Percentiles rank a stretch among this genome's conserved stretches.
Conservation (phyloP, 2,329 filamentous ascomycete genomes). For the Elsinoe batatas region DNA sequence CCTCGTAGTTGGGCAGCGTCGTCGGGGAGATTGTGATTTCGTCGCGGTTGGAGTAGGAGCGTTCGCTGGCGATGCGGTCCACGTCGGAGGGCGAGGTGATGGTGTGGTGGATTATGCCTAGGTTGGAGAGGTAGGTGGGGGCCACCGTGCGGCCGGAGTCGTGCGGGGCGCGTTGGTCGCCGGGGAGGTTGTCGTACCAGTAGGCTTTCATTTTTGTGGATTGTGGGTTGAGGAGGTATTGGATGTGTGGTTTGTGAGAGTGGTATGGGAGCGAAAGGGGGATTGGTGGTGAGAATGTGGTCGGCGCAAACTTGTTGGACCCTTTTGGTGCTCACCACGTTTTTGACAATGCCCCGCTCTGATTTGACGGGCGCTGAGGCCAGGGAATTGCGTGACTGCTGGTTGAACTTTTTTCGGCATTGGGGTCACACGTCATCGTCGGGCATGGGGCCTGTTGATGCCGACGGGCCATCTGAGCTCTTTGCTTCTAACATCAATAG, state of each 20-base stretch:
- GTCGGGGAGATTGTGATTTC: conserved; percentile 80
- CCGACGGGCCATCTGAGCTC: not conserved
- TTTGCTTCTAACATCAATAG: not conserved
- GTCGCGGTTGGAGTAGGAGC: conserved; percentile 89
- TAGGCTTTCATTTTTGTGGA: conserved; percentile 55
- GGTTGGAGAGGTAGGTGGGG: conserved; percentile 53
- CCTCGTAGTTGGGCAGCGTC: conserved; percentile 78
- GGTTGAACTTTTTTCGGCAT: not conserved
- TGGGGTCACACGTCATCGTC: not conserved
- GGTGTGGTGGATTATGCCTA: conserved; percentile 74
- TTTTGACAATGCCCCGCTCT: not conserved
- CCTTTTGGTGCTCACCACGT: not conserved
- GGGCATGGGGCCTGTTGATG: not conserved
- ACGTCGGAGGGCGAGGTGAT: conserved; percentile 57
- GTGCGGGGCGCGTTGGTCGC: conserved; percentile 86
- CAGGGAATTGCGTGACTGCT: not conserved
- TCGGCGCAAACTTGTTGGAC: not conserved
- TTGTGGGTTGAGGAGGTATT: not conserved
- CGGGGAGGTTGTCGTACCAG: conserved; percentile 60
- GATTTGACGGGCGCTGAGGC: not conserved
- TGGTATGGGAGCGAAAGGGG: not conserved
- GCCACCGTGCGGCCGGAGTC: conserved; percentile 67
- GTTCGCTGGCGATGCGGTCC: conserved; percentile 60
- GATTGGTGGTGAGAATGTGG: not conserved
- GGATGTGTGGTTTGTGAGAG: not conserved